Percentiles rank a stretch among this genome's conserved stretches.
phyloP scores from a whole-genome alignment of 2,329 filamentous ascomycete species.

The Waltergamsia citrina region DNA sequence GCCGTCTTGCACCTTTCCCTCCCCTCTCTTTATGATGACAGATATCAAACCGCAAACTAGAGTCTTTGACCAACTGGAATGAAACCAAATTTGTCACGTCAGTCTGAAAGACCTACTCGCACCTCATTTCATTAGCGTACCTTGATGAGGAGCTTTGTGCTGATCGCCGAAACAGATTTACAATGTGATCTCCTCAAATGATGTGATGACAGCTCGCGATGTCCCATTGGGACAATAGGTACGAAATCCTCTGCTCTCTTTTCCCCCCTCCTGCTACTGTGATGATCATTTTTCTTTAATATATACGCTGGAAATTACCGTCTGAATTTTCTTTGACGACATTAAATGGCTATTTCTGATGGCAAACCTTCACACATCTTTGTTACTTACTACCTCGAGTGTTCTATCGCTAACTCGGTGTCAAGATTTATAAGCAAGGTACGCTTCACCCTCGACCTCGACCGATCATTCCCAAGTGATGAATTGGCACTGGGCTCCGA shows the following conservation, averaged over 20 bases:
- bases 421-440: constrained; percentile 19
- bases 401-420: constrained; percentile 20
- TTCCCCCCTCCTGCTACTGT: constrained; percentile 11
- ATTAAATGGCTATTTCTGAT: constrained; percentile 80
- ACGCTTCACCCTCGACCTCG: constrained; percentile 11
- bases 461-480: constrained; percentile 47
- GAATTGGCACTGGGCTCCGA: constrained; percentile 97
- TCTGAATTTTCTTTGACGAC: constrained; percentile 72
- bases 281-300: constrained; percentile 62
- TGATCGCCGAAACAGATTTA: too few species aligned
- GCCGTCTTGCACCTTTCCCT: constrained; percentile 4
- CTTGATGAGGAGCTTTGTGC: not conserved
- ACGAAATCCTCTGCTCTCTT: not conserved
- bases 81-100: constrained; percentile 83
- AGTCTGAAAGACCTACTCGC: constrained; percentile 59
- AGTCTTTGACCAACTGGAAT: constrained; percentile 89
- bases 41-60: constrained; percentile 83
- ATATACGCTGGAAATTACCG: constrained; percentile 92
- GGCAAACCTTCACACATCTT: constrained; percentile 8
- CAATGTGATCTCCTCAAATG: too few species aligned
- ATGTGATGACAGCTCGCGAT: too few species aligned
- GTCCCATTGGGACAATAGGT: too few species aligned
- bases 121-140: not conserved
- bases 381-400: constrained; percentile 2
- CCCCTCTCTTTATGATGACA: constrained; percentile 62